phyloP scores from a whole-genome alignment of 805 yeast species.

The Kodamaea neixiangensis region DNA sequence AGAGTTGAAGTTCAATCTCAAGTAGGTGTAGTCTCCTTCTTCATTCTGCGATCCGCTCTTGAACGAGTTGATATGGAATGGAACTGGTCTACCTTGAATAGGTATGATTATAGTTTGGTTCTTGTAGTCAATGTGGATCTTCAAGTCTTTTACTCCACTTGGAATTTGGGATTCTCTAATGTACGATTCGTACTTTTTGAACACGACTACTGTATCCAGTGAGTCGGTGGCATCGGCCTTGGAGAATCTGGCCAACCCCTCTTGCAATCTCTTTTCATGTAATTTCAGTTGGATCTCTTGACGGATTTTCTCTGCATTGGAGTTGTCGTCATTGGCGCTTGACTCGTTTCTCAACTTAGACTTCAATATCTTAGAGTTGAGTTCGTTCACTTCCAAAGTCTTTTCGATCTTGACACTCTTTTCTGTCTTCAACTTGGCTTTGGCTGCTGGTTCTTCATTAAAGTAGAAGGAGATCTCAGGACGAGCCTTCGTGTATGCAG shows the following conservation, averaged over 20 bases:
- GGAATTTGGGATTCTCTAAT: constrained; percentile 94
- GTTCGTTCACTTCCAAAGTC: constrained; percentile 28
- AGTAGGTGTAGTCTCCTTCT: constrained; percentile 91
- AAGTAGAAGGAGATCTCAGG: constrained; percentile 82
- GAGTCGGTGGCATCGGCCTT: constrained; percentile 73
- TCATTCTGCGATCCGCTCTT: constrained; percentile 94
- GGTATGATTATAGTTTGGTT: constrained; percentile 90
- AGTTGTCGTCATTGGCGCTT: constrained; percentile 64
- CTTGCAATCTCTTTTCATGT: constrained; percentile 82
- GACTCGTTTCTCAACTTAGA: constrained; percentile 79
- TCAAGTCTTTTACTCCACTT: constrained; percentile 73
- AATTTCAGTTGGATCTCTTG: constrained; percentile 80
- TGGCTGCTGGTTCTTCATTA: constrained; percentile 58
- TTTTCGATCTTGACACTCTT: constrained; percentile 36
- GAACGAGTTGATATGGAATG: constrained; percentile 92
- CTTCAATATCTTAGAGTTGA: constrained; percentile 68
- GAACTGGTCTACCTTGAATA: constrained; percentile 94
- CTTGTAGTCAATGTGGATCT: constrained; percentile 83
- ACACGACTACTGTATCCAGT: constrained; percentile 65
- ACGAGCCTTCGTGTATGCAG: constrained; percentile 70
- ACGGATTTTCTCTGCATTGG: constrained; percentile 71
- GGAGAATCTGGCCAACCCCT: constrained; percentile 79
- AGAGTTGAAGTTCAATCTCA: constrained; percentile 88
- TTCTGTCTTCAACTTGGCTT: constrained; percentile 38
- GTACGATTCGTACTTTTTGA: constrained; percentile 92